phyloP scores from a whole-genome alignment of 345 rosid species.

The Murraya paniculata region DNA sequence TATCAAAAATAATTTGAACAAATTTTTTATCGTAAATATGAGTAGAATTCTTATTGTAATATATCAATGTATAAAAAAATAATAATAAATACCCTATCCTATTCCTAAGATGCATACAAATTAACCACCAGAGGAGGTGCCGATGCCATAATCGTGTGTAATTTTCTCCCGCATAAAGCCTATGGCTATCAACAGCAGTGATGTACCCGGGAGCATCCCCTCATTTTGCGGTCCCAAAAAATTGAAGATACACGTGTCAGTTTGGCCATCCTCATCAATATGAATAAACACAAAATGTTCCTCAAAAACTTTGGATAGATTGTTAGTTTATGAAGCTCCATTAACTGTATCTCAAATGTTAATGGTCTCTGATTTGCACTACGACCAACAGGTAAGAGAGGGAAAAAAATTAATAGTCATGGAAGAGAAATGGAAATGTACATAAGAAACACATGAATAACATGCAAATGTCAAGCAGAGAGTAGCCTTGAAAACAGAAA shows the following conservation, averaged over 20 bases:
- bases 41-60: accelerated
- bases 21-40: too few relatives aligned
- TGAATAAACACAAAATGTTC: not conserved
- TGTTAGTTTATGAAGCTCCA: not conserved
- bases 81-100: too few relatives aligned
- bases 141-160: not conserved
- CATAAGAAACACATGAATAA: constrained; percentile 4
- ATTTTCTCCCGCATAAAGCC: not conserved
- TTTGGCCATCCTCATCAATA: not conserved
- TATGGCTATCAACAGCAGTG: not conserved
- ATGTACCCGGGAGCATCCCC: not conserved
- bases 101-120: too few relatives aligned
- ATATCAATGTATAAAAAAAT: too few relatives aligned
- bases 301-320: not conserved
- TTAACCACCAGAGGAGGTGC: not conserved
- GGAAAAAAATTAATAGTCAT: not conserved
- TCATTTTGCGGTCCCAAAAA: not conserved
- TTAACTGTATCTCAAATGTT: not conserved
- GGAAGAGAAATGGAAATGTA: not conserved
- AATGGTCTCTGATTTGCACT: not conserved
- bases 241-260: too few relatives aligned
- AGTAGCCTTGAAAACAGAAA: constrained; percentile 14
- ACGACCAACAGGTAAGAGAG: not conserved
- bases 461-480: constrained; percentile 13
- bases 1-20: too few relatives aligned